A percentile compares a stretch with the other conserved stretches of the same genome.
Evolutionary conservation across 495 filamentous ascomycete species (phyloP).

Genomic region (Amniculicola lignicola): DNA sequence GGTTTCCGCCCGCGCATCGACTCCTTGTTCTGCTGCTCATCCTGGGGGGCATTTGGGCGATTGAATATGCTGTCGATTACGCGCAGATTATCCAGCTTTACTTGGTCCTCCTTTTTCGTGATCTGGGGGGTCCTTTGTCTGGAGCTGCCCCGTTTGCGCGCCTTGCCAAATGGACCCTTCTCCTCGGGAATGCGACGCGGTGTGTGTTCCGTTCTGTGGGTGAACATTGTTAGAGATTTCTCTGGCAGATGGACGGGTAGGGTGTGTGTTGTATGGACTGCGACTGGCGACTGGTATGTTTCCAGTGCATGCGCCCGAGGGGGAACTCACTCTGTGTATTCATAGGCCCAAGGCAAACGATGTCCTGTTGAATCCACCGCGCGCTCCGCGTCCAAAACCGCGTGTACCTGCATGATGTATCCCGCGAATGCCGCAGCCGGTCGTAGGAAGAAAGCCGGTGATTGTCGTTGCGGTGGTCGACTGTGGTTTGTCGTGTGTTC

Average conservation of each 20-base stretch:
- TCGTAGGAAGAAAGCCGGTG: no score
- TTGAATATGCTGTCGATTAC: constrained; percentile 36
- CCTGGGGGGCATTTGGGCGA: constrained; percentile 7
- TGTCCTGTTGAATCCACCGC: constrained; percentile 59
- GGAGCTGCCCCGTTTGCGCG: constrained; percentile 47
- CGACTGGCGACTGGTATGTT: constrained; percentile 39
- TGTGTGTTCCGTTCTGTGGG: constrained; percentile 39
- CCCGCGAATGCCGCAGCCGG: background rate
- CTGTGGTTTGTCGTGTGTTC: background rate
- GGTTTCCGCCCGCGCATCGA: constrained; percentile 22
- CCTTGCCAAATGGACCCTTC: constrained; percentile 60
- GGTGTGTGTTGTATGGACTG: no score
- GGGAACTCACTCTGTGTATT: constrained; percentile 56
- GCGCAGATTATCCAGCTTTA: constrained; percentile 45
- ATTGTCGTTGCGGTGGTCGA: background rate
- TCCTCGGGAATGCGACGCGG: constrained; percentile 56
- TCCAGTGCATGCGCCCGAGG: background rate
- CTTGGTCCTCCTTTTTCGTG: constrained; percentile 52
- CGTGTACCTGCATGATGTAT: constrained; percentile 58
- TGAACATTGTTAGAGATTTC: background rate
- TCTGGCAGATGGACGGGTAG: background rate
- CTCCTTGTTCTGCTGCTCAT: constrained; percentile 22
- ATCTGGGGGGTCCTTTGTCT: constrained; percentile 59
- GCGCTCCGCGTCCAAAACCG: constrained; percentile 62
- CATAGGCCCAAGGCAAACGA: constrained; percentile 59